phyloP scores from a whole-genome alignment of 495 filamentous ascomycete species.

The Pyrenula massariospora region DNA sequence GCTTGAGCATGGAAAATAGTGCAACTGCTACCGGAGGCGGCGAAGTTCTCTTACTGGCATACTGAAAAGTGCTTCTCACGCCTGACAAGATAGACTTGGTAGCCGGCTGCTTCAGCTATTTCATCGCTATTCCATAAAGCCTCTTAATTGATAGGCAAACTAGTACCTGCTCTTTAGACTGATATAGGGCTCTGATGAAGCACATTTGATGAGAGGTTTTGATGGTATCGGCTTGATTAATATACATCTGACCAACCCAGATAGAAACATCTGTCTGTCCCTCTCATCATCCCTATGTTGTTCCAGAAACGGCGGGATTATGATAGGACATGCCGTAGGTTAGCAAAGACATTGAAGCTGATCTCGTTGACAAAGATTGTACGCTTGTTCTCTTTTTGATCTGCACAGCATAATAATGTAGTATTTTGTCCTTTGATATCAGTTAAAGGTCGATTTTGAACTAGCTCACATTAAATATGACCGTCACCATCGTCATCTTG shows the following conservation, averaged over 20 bases:
- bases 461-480: not conserved
- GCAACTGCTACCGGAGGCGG: not conserved
- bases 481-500: not conserved
- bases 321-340: not conserved
- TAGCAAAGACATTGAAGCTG: not conserved
- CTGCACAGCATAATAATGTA: not conserved
- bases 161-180: not conserved
- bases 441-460: not conserved
- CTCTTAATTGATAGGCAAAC: not conserved
- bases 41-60: not conserved
- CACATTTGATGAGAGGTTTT: not conserved
- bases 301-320: not conserved
- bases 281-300: not conserved
- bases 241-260: not conserved
- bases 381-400: not conserved
- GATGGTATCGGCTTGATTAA: not conserved
- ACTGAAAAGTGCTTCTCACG: not conserved
- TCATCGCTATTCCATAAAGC: not conserved
- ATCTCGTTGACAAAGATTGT: not conserved
- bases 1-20: not conserved
- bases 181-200: not conserved
- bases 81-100: not conserved
- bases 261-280: too few relatives aligned
- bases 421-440: not conserved
- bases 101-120: not conserved